Base-by-base conservation (phyloP, 2,329 filamentous ascomycete species). In the Epichloe festucae region DNA sequence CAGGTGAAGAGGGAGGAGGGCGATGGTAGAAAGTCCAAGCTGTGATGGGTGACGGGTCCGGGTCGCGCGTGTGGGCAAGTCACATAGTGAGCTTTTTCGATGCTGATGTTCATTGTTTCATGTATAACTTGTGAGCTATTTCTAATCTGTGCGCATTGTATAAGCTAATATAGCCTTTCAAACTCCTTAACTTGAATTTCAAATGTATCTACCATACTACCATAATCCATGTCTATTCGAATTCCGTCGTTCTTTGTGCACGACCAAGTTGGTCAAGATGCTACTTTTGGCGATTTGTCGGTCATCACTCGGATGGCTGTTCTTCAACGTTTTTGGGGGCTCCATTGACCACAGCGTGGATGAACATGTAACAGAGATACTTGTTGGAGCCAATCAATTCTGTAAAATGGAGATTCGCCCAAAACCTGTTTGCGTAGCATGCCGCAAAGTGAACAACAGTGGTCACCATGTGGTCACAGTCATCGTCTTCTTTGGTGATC, bases 1-100 rank as follows among this genome's bases (percentile, higher is more conserved):
- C 67, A 58, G 66, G 67, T 65, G 51, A 59, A 62, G 57, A 59
- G 59, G 60, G 66, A 62, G 55, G 73, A 68, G 19, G 53, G 50
- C 46, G 65, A 52, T 21, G 54, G 39, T 5, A 52, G 54, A 6
- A 61, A 55, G 54, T 59, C 69, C 1, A 74, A 69, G 60, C 49
- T 74, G 7, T 27, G 23, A 55, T 74, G 62, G 11, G 23, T 14
- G 21, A 4, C 31, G 31, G 31, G 8, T 31, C 8, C 27, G 27
- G 27, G 10, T 31, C 10, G 31, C 31, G 36, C 5, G 23, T 12
- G 42, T 45, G 40, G 7, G 4, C 4, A 21, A 17, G 3, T 19
- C 14, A n/a, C 2, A 17, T 10, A 2, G 2, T 23, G 45, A n/a
- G 34, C 21, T 27, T 47, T 23, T 23, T 38, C 5, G 19, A 34